Evolutionary conservation across 768 basidiomycete species (phyloP), one percentile per base, ranked within the genome.

Genomic region (Mycena galopus): DNA sequence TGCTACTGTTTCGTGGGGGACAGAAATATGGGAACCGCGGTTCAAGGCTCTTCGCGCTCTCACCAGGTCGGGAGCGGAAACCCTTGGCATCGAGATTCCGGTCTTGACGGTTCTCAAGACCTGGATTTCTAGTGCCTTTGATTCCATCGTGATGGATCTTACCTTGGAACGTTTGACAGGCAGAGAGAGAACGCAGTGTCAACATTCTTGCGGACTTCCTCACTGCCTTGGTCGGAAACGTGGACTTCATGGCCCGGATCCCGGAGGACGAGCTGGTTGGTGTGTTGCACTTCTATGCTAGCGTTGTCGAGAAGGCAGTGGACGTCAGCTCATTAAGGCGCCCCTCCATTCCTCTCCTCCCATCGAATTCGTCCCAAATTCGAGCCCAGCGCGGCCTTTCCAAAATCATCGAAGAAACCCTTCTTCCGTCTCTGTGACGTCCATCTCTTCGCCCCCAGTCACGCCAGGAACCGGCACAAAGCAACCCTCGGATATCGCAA

Each of bases 21-120:
- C 81, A n/a, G 94, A 94, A 29, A 81, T 93, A 0, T 94, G 94
- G 87, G 92, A 94, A 73, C 83, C 89, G 1, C 87, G 91, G 23
- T 89, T 92, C 76, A 91, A 90, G 72, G 93, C 93, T 2, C 83
- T 94, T 1, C 82, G 87, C 5, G 88, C 92, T 4, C 84, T 95
- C 62, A 92, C 92, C 39, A 87, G 84, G 71, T 87, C 84, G 47
- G 93, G 92, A 8, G 76, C 82, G 3, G 90, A 93, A 56, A 86
- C 91, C 32, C 81, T 89, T 39, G 93, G 93, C 23, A 87, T 93
- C 75, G 94, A 94, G 79, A 78, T 83, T 10, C 81, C 84, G 42
- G 77, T 94, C 37, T 81, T 94, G 29, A 81, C 84, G 47, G 79
- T 91, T 58, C 82, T 94, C 51, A 88, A 88, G 73, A 78, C 84